Evolutionary conservation across 768 basidiomycete species (phyloP), one percentile per base, ranked within the genome.

Genomic region (Mycena vitilis): DNA sequence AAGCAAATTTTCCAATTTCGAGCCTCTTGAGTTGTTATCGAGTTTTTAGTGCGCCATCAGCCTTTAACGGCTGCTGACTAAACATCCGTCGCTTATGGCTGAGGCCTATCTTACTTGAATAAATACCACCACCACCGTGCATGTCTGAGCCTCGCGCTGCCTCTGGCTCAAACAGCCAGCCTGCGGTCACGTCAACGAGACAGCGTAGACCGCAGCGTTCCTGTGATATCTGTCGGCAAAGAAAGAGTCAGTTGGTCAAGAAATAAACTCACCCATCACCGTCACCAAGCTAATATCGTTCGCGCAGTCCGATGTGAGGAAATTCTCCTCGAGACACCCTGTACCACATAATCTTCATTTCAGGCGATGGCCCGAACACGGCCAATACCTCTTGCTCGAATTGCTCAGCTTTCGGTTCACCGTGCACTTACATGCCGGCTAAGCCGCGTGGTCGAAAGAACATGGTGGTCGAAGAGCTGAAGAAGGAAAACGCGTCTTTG

Each of bases 281-380:
- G 40, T 55, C 30, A 7, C 36, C 15, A 9, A 22, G 36, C 5
- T 22, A 15, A 7, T n/a, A 22, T 56, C 9, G 25, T 23, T 42
- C 13, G 54, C 8, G 1, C 22, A 56, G 54, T 40, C 22, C 54
- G 54, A 56, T 56, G 54, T 56, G 8, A 18, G 34, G 6, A 7
- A 56, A 18, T 11, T 23, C 22, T 56, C 12, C 3, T 6, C 12
- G 37, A 30, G 22, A 23, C 38, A 42, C 12, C n/a, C 54, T 9
- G 30, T 30, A 30, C 30, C 30, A 30, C 30, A 8, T 56, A 23
- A 56, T 7, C 4, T 40, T 22, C 13, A 13, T 23, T 23, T 36
- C n/a, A 56, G 54, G 38, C 40, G 55, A 56, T 40, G 55, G 38
- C 38, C 16, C 22, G n/a, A 25, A 56, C 16, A 42, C 42, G 38